Percentiles rank a stretch among this genome's conserved stretches.
Evolutionary conservation across 352 stramenopile species (phyloP).

Genomic region (Nothophytophthora sp.): DNA sequence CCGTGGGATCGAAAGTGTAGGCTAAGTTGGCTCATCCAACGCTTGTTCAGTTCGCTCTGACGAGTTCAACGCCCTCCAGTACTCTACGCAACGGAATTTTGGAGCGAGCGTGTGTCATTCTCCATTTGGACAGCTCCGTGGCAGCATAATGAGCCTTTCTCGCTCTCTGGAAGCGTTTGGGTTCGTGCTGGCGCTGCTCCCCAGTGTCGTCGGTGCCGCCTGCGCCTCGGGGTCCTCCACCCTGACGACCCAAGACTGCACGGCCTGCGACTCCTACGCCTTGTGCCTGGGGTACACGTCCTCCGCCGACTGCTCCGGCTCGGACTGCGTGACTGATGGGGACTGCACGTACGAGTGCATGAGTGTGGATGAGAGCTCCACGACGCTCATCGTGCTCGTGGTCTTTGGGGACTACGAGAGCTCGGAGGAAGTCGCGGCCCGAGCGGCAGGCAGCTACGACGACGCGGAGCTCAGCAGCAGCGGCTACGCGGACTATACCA

Average conservation of each 20-base stretch:
- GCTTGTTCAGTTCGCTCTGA: too few species aligned
- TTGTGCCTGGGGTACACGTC: slow-evolving; percentile 26
- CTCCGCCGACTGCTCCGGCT: slow-evolving; percentile 15
- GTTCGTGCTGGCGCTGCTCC: slow-evolving; percentile 3
- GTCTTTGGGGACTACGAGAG: slow-evolving; percentile 34
- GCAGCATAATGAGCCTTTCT: too few species aligned
- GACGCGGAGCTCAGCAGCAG: background rate
- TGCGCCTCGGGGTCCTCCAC: slow-evolving; percentile 22
- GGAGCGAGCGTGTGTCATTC: too few species aligned
- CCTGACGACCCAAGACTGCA: slow-evolving; percentile 25
- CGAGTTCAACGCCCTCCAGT: too few species aligned
- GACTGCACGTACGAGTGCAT: slow-evolving; percentile 29
- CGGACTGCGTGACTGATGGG: slow-evolving; percentile 15
- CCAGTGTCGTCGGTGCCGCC: slow-evolving; percentile 4
- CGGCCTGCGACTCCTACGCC: slow-evolving; percentile 20
- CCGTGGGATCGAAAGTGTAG: too few species aligned
- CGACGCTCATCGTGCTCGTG: slow-evolving; percentile 25
- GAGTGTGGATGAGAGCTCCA: slow-evolving; percentile 11
- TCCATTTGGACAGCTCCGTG: too few species aligned
- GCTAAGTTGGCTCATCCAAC: too few species aligned
- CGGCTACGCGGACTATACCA: slow-evolving; percentile 20
- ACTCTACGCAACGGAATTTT: too few species aligned
- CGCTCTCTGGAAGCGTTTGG: background rate
- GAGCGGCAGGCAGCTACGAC: slow-evolving; percentile 7
- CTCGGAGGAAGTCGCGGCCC: slow-evolving; percentile 21